A percentile compares a stretch with the other conserved stretches of the same genome.
Conservation (phyloP, 345 rosid species). For the Orychophragmus violaceus region DNA sequence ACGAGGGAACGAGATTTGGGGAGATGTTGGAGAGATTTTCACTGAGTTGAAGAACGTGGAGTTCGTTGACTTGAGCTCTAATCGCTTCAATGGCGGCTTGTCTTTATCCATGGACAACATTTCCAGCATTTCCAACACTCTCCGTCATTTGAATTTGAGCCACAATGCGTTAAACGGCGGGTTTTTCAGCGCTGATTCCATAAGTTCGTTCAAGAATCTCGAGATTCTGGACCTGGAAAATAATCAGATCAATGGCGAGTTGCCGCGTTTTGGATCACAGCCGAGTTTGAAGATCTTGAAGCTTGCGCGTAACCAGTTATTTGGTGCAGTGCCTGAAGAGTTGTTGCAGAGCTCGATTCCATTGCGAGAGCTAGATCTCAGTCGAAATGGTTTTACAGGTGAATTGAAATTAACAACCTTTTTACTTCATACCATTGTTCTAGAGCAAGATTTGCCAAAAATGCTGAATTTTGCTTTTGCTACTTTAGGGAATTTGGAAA, state of each 20-base stretch:
- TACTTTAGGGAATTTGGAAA: background rate
- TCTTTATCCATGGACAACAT: slow-evolving; percentile 38
- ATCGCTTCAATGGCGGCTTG: slow-evolving; percentile 56
- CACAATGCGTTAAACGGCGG: slow-evolving; percentile 52
- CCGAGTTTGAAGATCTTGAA: slow-evolving; percentile 47
- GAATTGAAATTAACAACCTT: background rate
- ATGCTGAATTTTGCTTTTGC: background rate
- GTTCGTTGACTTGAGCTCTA: slow-evolving; percentile 71
- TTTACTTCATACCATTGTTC: too few species aligned
- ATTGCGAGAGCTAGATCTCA: slow-evolving; percentile 74
- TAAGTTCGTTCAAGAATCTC: slow-evolving; percentile 59
- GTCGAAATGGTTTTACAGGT: slow-evolving; percentile 88
- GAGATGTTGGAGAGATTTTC: slow-evolving; percentile 51
- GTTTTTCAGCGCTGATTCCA: slow-evolving; percentile 45
- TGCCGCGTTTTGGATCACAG: slow-evolving; percentile 58
- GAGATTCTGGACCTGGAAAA: slow-evolving; percentile 59
- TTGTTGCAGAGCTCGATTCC: slow-evolving; percentile 52
- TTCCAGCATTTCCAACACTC: slow-evolving; percentile 69
- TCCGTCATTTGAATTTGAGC: slow-evolving; percentile 56
- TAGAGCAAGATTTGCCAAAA: background rate
- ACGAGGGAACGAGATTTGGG: slow-evolving; percentile 48
- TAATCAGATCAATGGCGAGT: slow-evolving; percentile 49
- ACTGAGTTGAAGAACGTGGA: slow-evolving; percentile 64
- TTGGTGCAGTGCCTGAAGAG: slow-evolving; percentile 57
- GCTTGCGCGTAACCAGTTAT: slow-evolving; percentile 59